Evolutionary conservation across 306 rosid genomes (phyloP), one percentile per base, ranked within the genome.

Genomic region (Prunus persica): DNA sequence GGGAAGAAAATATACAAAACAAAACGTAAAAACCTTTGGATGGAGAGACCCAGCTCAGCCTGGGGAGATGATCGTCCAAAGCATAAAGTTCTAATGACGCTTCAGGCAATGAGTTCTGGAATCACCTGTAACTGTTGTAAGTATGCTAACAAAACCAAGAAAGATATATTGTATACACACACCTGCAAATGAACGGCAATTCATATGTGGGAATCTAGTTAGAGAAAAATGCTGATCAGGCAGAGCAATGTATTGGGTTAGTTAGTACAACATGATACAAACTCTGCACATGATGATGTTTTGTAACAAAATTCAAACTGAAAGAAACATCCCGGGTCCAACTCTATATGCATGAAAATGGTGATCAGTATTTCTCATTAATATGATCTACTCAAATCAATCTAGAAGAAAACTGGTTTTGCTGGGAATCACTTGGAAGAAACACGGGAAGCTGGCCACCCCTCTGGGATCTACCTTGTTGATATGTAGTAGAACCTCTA

Each of bases 401-500:
- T 80, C 76, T 69, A 16, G 76, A 75, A 60, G 90, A 61, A 69
- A 79, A 92, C 74, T 87, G 81, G 75, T 75, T 83, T 82, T 80
- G 89, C 62, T 82, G 87, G 60, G 89, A 80, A 77, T 86, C 82
- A 60, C 95, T 80, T 2, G 95, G 93, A 77, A 86, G 88, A 76
- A 92, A 92, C 81, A 92, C 96, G 0, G 96, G 96, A 68, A 92
- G 90, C 82, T 88, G 93, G 67, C 82, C 88, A 67, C 89, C 96
- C 60, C 89, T 81, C 27, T 81, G 89, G 34, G 88, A 79, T 88
- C 95, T 82, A 73, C 85, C 90, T 80, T 76, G 90, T 74, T 86
- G 94, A 78, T 83, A 73, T 11, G 85, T 25, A 51, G 87, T 25
- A 51, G 87, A 77, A 64, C 88, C 87, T 82, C 91, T 82, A 55